Conservation (phyloP, 2,329 filamentous ascomycete species). For the Claviceps spartinae region DNA sequence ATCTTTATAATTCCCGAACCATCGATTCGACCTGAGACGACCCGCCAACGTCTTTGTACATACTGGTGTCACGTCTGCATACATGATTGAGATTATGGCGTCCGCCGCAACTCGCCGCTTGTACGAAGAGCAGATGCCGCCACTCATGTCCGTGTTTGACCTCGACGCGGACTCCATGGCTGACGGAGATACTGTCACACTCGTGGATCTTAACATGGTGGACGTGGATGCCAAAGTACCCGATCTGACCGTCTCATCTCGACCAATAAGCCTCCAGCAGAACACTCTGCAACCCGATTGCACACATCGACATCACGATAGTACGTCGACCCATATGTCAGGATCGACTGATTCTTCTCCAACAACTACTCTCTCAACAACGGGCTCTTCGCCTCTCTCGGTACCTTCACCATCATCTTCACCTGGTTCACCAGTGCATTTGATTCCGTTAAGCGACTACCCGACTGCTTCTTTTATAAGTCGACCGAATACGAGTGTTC, state of each 20-base stretch:
- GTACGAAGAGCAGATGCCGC: constrained; percentile 59
- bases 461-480: constrained; percentile 44
- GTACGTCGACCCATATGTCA: constrained; percentile 63
- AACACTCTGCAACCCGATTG: constrained; percentile 30
- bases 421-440: constrained; percentile 72
- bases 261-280: constrained; percentile 25
- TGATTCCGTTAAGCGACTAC: constrained; percentile 58
- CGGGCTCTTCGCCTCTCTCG: constrained; percentile 79
- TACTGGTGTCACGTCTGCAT: not conserved
- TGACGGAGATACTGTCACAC: constrained; percentile 38
- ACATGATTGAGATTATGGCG: constrained; percentile 35
- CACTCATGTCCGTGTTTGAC: constrained; percentile 65
- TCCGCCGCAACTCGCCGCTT: constrained; percentile 46
- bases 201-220: constrained; percentile 40
- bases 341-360: constrained; percentile 90
- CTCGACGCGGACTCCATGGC: constrained; percentile 44
- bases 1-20: not conserved
- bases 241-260: constrained; percentile 22
- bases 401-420: constrained; percentile 87
- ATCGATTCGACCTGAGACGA: not conserved
- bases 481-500: constrained; percentile 20
- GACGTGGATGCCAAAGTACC: constrained; percentile 29
- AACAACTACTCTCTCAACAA: constrained; percentile 84
- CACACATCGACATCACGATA: constrained; percentile 59
- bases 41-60: not conserved